Evolutionary conservation across 768 basidiomycete species (phyloP), one percentile per base, ranked within the genome.

Genomic region (Sarcodon sp.): DNA sequence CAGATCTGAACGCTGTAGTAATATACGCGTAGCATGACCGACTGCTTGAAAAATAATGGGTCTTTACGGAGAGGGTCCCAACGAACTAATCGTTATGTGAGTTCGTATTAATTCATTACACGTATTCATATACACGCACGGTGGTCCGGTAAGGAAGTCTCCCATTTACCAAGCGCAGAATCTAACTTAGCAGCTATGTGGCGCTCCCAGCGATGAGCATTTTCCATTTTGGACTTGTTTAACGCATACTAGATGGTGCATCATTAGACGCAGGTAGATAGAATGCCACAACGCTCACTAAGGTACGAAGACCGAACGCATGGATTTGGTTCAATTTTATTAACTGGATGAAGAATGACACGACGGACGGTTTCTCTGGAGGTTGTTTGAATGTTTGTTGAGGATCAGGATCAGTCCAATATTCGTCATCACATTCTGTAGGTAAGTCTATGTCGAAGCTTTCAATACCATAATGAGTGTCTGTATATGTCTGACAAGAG

Each of bases 401-500:
- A 0, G 75, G 74, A 49, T 79, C 76, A 33, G 65, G 62, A 35
- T 63, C 63, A 9, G 77, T 71, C 87, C 86, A 90, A 55, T 77
- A 88, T 50, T 80, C 75, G 51, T 83, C 81, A 52, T 92, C 86
- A 7, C 88, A 79, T 59, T 88, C 85, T 0, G 50, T 38, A 3
- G 51, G 47, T 8, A 76, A 63, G 37, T 85, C 83, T 4, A 81
- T 64, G 52, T 88, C 85, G 53, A 83, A 78, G 55, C 83, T 85
- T 27, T 27, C n/a, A 53, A 13, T 7, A 21, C 38, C 31, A 21
- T 13, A 47, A 4, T 45, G 46, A 8, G 46, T 44, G 15, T 15
- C 32, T 61, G 38, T 21, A 34, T 13, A 54, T 35, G 39, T 21
- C 6, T 10, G 41, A 32, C 9, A 9, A n/a, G n/a, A 7, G 15